Base-by-base conservation (phyloP, 2,329 filamentous ascomycete genomes). In the Calonectria montana region DNA sequence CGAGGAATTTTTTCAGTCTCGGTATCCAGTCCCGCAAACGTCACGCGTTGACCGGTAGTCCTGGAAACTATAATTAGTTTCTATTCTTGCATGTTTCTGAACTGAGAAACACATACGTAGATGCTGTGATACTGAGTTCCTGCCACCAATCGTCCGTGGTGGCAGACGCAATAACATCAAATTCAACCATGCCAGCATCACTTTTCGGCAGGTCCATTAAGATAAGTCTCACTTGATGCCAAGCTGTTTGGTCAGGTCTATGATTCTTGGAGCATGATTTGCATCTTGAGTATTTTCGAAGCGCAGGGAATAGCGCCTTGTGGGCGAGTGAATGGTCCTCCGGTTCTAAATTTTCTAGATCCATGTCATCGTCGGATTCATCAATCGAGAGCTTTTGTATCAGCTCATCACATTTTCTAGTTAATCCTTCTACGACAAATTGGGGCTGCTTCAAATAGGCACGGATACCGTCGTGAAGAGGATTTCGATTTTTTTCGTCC, bases 141-240 rank as follows among this genome's bases (percentile, higher is more conserved):
- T 43, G 31, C 61, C 67, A 70, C 27, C 61, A 45, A 21, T 50
- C 37, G 5, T 48, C 29, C 18, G 21, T 41, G 2, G 25, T 45
- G 8, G 59, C 45, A 21, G 67, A 64, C 16, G 61, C 59, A 25
- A 70, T 47, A 15, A 65, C n/a, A 37, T 70, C 61, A 23, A 65
- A 70, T 16, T 25, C 23, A 18, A 70, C 37, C 23, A 27, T 31
- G 18, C 41, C 59, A 37, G 29, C 48, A 4, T 65, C 47, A 9
- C 45, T 65, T n/a, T 48, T 62, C 4, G 45, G 43, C 23, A 55
- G n/a, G n/a, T 47, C 67, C 15, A 35, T 66, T 16, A 73, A 48
- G 35, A 59, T 61, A 16, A 73, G 23, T 64, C 71, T 63, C n/a
- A 64, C 53, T n/a, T 67, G 71, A 43, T 73, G 71, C 29, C 62